Base-by-base conservation (phyloP, 371 early-diverging fungal genomes). In the Caulochytrium protostelioides region DNA sequence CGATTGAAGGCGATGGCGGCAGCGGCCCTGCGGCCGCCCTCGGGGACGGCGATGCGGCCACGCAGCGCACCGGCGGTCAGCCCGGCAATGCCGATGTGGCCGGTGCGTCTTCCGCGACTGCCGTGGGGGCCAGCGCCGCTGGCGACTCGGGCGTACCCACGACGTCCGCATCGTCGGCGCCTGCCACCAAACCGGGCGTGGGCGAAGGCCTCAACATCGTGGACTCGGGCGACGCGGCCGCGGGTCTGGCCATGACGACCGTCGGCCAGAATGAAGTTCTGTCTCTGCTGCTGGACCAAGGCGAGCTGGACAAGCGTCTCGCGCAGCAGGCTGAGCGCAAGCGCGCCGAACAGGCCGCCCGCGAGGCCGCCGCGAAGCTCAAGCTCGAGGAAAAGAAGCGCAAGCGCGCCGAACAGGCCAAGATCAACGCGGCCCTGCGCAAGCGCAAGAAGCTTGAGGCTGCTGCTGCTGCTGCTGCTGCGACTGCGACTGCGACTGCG, bases 231-330 rank as follows among this genome's bases (percentile, higher is more conserved):
- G 31, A 20, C 8, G 32, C 14, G n/a, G 24, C 41, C 19, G 19
- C 28, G 4, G 10, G 35, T 2, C 37, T 22, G 16, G 45, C 41
- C 14, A 38, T 34, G 22, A 46, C 41, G 7, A 82, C 81, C 38
- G 74, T 80, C 33, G 82, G 79, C 47, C 79, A 83, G 5, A 70
- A 76, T 35, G 86, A 86, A 50, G 81, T 86, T 41, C 76, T 80
- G 17, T 79, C 82, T 9, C 51, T 83, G 43, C 52, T 86, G 28
- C 52, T 86, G 43, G 84, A 81, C 46, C 82, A 83, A 37, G 75
- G 76, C 32, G 66, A 54, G 24, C 44, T 51, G 34, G 52, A 52
- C n/a, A n/a, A n/a, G n/a, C n/a, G n/a, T n/a, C n/a, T n/a, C n/a
- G n/a, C n/a, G 28, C 60, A 44, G 28, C 40, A 37, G 19, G 23